Evolutionary conservation across 768 basidiomycete species (phyloP).

Genomic region (Boletellus ananiceps): DNA sequence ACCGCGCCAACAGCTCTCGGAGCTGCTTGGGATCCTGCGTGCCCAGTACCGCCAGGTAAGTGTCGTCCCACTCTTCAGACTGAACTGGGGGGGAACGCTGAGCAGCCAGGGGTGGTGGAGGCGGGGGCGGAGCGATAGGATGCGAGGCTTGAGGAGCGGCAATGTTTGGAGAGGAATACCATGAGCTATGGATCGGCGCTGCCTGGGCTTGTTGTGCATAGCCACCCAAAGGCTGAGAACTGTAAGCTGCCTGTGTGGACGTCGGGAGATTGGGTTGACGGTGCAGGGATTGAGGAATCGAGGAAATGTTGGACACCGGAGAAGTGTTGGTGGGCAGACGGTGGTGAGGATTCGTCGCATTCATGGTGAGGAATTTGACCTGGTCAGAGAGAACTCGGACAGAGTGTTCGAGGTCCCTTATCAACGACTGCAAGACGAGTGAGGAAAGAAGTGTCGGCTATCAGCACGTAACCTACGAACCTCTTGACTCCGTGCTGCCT

Average conservation of each 20-base stretch:
- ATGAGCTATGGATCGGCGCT: conserved; percentile 34
- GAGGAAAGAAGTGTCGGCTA: neutral
- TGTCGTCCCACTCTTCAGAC: conserved; percentile 80
- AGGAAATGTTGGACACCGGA: conserved; percentile 33
- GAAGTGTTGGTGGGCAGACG: conserved; percentile 33
- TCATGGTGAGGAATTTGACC: conserved; percentile 72
- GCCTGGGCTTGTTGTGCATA: conserved; percentile 33
- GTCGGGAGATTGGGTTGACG: conserved; percentile 34
- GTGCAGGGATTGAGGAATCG: conserved; percentile 33
- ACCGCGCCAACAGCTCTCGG: conserved; percentile 66
- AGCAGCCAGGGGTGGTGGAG: conserved; percentile 37
- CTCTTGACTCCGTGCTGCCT: conserved; percentile 74
- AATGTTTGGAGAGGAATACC: conserved; percentile 58
- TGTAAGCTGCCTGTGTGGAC: conserved; percentile 34
- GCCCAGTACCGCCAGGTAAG: conserved; percentile 71
- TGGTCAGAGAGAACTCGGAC: conserved; percentile 75
- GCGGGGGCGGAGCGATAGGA: conserved; percentile 64
- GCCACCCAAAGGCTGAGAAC: conserved; percentile 29
- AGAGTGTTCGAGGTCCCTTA: conserved; percentile 77
- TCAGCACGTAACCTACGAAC: conserved; percentile 36
- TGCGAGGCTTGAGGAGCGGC: conserved; percentile 82
- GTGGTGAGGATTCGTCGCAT: conserved; percentile 35
- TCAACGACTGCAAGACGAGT: conserved; percentile 47
- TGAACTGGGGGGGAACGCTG: conserved; percentile 51
- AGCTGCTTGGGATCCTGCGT: conserved; percentile 72